phyloP scores from a whole-genome alignment of 2,329 filamentous ascomycete genomes.

The Ophiostoma sp. region DNA sequence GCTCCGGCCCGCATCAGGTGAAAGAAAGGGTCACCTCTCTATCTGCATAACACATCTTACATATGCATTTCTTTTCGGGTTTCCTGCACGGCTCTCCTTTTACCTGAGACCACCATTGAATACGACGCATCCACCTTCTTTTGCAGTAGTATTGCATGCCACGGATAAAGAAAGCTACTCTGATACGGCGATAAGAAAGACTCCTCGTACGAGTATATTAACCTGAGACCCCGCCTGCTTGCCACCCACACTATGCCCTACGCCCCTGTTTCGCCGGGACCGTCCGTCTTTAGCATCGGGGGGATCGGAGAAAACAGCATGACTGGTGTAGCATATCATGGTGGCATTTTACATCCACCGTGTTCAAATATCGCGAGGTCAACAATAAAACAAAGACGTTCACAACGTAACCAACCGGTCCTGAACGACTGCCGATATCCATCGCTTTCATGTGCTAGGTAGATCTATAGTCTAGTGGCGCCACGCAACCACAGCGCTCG shows the following conservation, averaged over 20 bases:
- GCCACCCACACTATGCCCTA: background rate
- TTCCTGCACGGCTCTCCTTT: too few relatives aligned
- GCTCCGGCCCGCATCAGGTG: background rate
- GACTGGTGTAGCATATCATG: background rate
- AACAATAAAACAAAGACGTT: background rate
- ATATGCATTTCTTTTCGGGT: too few relatives aligned
- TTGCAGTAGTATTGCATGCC: background rate
- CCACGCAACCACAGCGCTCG: background rate
- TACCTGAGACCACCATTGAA: background rate
- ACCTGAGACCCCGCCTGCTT: background rate
- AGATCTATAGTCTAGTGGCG: background rate
- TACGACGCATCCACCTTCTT: background rate
- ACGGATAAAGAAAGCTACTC: background rate
- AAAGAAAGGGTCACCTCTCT: too few relatives aligned
- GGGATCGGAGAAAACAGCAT: background rate
- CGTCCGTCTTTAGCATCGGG: background rate
- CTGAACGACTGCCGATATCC: background rate
- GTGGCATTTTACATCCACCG: background rate
- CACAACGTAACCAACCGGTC: too few relatives aligned
- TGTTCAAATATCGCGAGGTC: background rate
- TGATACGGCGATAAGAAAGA: background rate
- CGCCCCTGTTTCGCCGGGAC: conserved; percentile 3
- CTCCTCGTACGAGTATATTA: background rate
- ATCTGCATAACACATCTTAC: background rate
- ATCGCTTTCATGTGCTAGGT: background rate